phyloP scores from a whole-genome alignment of 2,329 filamentous ascomycete genomes.

The Rugonectria rugulosa region DNA sequence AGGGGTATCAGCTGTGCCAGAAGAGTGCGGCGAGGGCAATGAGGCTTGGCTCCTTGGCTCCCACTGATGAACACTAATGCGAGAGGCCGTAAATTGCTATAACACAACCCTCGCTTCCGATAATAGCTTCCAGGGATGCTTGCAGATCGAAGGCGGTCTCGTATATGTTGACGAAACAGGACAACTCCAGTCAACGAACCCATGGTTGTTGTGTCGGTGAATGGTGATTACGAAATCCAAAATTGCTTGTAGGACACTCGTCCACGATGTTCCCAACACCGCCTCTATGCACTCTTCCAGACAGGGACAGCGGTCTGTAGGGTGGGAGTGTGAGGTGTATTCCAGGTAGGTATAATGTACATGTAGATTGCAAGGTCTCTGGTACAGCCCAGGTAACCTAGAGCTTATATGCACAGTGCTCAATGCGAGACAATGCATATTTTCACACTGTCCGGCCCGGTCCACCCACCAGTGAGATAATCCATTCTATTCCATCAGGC shows the following conservation, averaged over 20 bases:
- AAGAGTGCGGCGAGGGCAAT: constrained; percentile 11
- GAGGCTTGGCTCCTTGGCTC: constrained; percentile 10
- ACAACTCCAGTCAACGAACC: not conserved
- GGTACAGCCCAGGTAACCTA: too few species aligned
- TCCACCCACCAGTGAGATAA: constrained; percentile 5
- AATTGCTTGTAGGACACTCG: not conserved
- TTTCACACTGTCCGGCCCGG: constrained; percentile 17
- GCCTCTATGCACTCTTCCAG: too few species aligned
- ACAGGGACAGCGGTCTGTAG: too few species aligned
- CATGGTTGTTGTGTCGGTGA: not conserved
- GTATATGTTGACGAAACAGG: constrained; percentile 3
- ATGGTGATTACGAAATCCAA: constrained; percentile 6
- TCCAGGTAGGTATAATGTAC: not conserved
- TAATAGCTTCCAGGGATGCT: not conserved
- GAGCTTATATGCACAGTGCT: too few species aligned
- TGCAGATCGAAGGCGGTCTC: constrained; percentile 4
- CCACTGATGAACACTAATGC: constrained; percentile 16
- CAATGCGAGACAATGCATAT: not conserved
- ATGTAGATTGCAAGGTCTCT: not conserved
- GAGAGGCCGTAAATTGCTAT: constrained; percentile 16
- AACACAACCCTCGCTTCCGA: constrained; percentile 1
- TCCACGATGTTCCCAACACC: constrained; percentile 3
- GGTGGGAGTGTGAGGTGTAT: too few species aligned
- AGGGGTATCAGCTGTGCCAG: constrained; percentile 7
- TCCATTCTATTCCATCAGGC: not conserved